These are phyloP conservation scores for Quercus alba DNA, from an alignment of 306 rosid species.

Conservation along the genomic window DNA sequence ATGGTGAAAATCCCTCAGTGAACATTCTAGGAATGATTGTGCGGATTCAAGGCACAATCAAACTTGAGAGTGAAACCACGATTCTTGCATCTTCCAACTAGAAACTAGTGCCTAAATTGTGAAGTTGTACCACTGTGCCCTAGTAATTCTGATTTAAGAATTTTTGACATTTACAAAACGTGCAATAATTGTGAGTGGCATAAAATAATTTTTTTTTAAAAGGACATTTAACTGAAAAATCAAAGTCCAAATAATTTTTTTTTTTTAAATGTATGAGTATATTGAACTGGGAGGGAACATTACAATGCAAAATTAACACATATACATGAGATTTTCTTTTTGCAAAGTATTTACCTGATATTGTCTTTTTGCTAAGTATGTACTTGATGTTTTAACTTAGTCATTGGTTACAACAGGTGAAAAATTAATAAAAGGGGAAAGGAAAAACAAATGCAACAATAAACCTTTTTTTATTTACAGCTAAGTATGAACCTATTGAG, in stretches of 20 bases:
- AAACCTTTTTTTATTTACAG: too few relatives aligned
- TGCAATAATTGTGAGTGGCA: constrained; percentile 18
- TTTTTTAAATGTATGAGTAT: too few relatives aligned
- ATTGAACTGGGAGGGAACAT: background rate
- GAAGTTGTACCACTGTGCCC: constrained; percentile 95
- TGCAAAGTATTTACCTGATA: too few relatives aligned
- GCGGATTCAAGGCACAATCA: too few relatives aligned
- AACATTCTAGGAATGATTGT: too few relatives aligned
- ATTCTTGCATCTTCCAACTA: constrained; percentile 87
- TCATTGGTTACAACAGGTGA: background rate
- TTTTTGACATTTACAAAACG: constrained; percentile 1
- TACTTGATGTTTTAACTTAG: background rate
- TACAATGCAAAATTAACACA: background rate
- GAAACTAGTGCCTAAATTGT: constrained; percentile 66
- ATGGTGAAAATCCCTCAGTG: too few relatives aligned
- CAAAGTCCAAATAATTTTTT: background rate
- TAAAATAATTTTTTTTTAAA: background rate
- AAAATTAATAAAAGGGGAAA: too few relatives aligned
- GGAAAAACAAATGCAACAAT: too few relatives aligned
- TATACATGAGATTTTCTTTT: background rate
- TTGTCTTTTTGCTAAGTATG: too few relatives aligned
- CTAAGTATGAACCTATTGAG: too few relatives aligned
- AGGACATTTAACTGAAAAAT: background rate
- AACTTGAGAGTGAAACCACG: constrained; percentile 52
- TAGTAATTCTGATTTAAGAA: constrained; percentile 71